Evolutionary conservation across 345 rosid species (phyloP), one percentile per base, ranked within the genome.

Genomic region (Populus simonii): DNA sequence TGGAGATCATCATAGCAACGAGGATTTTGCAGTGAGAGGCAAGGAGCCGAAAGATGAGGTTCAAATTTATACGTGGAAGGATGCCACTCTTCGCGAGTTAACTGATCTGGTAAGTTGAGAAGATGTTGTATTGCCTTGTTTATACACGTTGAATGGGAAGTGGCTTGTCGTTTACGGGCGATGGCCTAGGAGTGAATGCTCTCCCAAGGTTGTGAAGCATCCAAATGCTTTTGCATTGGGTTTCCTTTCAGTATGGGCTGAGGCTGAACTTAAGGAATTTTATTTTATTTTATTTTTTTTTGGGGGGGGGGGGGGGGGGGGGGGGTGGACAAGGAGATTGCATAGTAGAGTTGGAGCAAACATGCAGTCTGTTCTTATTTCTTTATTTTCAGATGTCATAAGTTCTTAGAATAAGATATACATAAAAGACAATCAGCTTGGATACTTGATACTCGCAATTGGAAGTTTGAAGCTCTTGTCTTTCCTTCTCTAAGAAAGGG

Each of bases 21-120:
- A 92, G 85, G 96, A 95, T 43, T 95, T 90, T 89, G 93, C 97
- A n/a, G 91, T 89, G 71, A 91, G 98, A 81, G 97, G 99, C 83
- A 93, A 93, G 88, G 98, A 93, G 70, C 98, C 99, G 51, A 93
- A 93, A 77, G 94, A 92, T 76, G 98, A 93, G 89, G 99, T 93
- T 84, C 99, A 92, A 78, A 93, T 95, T 65, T 95, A 95, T 83
- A 93, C 98, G 4, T 95, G 99, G 97, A 95, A 92, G 82, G 97
- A 95, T 88, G 99, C 99, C 62, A 91, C 87, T 53, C 93, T 95
- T 45, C 92, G 94, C 0, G 94, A 95, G 86, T 78, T 91, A 81
- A 93, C 98, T 5, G 99, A 95, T 78, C 86, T 93, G 89, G 99
- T 95, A 80, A 76, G 89, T 76, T 39, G 23, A 57, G 11, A 33